Conservation (phyloP, 257 asterid genomes). For the Solanum corneliomulleri region DNA sequence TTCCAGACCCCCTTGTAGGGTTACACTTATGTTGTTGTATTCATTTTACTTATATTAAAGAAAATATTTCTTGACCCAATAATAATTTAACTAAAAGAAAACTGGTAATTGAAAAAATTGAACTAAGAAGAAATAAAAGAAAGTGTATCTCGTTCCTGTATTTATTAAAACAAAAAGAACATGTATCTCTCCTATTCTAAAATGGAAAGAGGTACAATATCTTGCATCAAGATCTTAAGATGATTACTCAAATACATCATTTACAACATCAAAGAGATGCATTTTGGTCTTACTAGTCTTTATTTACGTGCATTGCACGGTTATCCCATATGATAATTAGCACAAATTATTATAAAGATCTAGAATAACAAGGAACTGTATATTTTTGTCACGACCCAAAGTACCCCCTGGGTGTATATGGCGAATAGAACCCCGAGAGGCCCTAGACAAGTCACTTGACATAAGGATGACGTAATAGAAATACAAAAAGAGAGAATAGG, state of each 20-base stretch:
- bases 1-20: background rate
- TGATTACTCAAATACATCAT: background rate
- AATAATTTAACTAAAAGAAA: background rate
- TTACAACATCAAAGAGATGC: background rate
- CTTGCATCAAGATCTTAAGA: background rate
- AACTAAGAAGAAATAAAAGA: background rate
- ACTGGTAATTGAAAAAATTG: background rate
- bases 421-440: background rate
- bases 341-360: background rate
- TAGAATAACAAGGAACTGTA: background rate
- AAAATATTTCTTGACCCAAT: background rate
- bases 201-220: background rate
- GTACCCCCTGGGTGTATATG: background rate
- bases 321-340: background rate
- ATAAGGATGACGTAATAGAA: background rate
- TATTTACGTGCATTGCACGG: background rate
- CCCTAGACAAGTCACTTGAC: background rate
- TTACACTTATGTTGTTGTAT: background rate
- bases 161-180: background rate
- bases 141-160: background rate
- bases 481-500: background rate
- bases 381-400: background rate
- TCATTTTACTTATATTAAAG: background rate
- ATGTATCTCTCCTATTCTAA: background rate
- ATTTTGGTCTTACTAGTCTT: background rate